Evolutionary conservation across 345 rosid species (phyloP).

Genomic region (Pistacia integerrima): DNA sequence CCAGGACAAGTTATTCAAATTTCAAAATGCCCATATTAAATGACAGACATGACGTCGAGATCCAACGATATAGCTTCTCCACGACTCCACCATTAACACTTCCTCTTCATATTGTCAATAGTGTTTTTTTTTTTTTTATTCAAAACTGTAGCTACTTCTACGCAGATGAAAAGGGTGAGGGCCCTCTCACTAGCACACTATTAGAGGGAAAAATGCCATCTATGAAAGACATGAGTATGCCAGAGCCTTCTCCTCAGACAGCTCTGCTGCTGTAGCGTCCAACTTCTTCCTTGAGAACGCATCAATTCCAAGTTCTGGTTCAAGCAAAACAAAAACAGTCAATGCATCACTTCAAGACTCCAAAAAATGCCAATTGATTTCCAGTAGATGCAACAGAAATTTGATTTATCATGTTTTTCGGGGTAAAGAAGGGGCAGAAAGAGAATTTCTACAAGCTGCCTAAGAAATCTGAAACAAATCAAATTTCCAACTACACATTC

Average conservation of each 20-base stretch:
- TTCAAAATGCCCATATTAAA: constrained; percentile 12
- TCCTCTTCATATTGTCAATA: constrained; percentile 17
- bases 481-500: neutral
- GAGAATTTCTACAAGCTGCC: no score
- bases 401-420: no score
- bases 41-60: neutral
- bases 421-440: no score
- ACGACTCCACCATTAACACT: neutral
- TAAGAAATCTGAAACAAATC: neutral
- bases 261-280: constrained; percentile 89
- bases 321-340: neutral
- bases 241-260: constrained; percentile 87
- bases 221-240: constrained; percentile 95
- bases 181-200: constrained; percentile 7
- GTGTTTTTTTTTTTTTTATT: constrained; percentile 48
- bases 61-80: constrained; percentile 16
- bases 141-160: constrained; percentile 24
- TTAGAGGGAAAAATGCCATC: constrained; percentile 6
- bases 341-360: neutral
- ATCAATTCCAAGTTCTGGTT: constrained; percentile 73
- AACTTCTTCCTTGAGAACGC: constrained; percentile 93
- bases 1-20: neutral
- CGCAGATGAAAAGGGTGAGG: neutral
- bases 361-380: neutral
- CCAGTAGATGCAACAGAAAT: neutral